phyloP scores from a whole-genome alignment of 495 filamentous ascomycete species.

The Neurospora sp. region DNA sequence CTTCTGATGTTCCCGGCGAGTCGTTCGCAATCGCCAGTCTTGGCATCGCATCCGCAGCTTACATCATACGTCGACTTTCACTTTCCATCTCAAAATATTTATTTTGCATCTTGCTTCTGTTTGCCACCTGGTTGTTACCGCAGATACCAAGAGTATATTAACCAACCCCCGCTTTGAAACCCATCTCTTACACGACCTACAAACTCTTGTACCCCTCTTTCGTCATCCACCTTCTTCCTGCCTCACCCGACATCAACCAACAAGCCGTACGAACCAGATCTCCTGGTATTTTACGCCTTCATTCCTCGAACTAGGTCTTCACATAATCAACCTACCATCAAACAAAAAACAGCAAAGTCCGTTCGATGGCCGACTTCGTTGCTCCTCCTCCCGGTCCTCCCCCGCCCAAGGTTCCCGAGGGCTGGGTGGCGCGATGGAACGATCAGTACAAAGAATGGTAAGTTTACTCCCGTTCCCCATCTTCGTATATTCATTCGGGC shows the following conservation, averaged over 20 bases:
- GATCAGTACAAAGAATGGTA: conserved; percentile 71
- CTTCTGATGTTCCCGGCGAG: background rate
- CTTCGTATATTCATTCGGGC: background rate
- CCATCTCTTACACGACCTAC: conserved; percentile 4
- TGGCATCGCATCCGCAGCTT: background rate
- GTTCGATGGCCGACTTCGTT: conserved; percentile 46
- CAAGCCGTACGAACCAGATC: background rate
- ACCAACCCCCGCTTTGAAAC: conserved; percentile 7
- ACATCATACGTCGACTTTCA: background rate
- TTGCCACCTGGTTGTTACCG: background rate
- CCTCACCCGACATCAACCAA: background rate
- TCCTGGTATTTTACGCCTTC: background rate
- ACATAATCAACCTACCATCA: background rate
- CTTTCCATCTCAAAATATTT: background rate
- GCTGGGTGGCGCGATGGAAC: conserved; percentile 77
- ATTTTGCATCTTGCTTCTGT: background rate
- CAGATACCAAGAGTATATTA: background rate
- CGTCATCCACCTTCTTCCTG: background rate
- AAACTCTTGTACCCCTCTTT: background rate
- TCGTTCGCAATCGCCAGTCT: background rate
- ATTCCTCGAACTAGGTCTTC: background rate
- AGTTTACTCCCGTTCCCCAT: conserved; percentile 7
- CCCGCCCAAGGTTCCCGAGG: conserved; percentile 76
- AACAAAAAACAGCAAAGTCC: background rate
- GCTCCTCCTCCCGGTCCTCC: conserved; percentile 67